Evolutionary conservation across 1,284 basidiomycete species (phyloP).

Genomic region (Trichosporon inkin): DNA sequence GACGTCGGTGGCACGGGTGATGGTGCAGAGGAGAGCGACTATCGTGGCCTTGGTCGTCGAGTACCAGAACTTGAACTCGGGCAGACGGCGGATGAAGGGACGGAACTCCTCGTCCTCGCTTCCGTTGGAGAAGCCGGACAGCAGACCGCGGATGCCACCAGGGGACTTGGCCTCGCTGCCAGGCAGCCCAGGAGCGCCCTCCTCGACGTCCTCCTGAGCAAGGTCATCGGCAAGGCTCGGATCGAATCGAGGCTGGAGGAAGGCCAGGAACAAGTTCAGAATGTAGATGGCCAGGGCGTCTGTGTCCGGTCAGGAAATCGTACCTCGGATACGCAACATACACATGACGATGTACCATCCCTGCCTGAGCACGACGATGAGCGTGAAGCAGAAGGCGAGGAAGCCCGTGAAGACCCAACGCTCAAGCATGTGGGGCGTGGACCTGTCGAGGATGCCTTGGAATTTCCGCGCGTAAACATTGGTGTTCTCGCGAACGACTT

Average conservation of each 20-base stretch:
- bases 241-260: slow-evolving; percentile 66
- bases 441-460: slow-evolving; percentile 80
- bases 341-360: slow-evolving; percentile 80
- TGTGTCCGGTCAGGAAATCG: slow-evolving; percentile 36
- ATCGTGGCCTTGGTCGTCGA: slow-evolving; percentile 84
- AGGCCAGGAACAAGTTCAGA: slow-evolving; percentile 63
- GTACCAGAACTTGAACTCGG: slow-evolving; percentile 67
- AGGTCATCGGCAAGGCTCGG: slow-evolving; percentile 90
- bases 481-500: slow-evolving; percentile 47
- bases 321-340: slow-evolving; percentile 8
- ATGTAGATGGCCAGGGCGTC: slow-evolving; percentile 89
- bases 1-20: slow-evolving; percentile 79
- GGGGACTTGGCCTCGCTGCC: slow-evolving; percentile 34
- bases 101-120: slow-evolving; percentile 76
- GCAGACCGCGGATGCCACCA: slow-evolving; percentile 43
- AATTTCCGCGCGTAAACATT: slow-evolving; percentile 52
- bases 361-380: slow-evolving; percentile 83
- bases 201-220: slow-evolving; percentile 90
- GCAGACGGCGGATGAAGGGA: slow-evolving; percentile 91
- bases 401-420: slow-evolving; percentile 81
- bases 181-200: slow-evolving; percentile 63
- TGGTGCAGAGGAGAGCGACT: slow-evolving; percentile 72
- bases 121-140: slow-evolving; percentile 41
- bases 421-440: slow-evolving; percentile 82
- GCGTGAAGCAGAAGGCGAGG: slow-evolving; percentile 70